Percentiles rank a stretch among this genome's conserved stretches.
Conservation (phyloP, 352 stramenopile genomes). For the Globisporangium cederbergense region DNA sequence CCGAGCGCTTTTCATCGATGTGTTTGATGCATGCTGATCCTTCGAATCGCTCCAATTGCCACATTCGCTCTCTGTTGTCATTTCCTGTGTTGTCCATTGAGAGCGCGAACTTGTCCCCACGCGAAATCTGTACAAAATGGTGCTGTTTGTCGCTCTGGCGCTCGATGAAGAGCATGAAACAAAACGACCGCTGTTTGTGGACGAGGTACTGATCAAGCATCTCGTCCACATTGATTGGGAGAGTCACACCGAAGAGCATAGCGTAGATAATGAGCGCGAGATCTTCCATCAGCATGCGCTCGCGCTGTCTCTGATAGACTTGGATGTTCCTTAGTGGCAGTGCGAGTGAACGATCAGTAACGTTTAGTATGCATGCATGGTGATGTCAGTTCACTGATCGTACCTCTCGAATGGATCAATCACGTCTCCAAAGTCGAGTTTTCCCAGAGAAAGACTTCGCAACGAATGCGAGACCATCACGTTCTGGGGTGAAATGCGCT, state of each 20-base stretch:
- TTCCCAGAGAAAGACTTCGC: neutral
- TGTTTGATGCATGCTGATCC: neutral
- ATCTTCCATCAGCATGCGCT: slow-evolving; percentile 1
- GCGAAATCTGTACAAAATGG: neutral
- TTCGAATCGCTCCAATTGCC: neutral
- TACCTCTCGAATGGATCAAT: slow-evolving; percentile 10
- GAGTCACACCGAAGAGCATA: slow-evolving; percentile 4
- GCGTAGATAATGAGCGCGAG: slow-evolving; percentile 6
- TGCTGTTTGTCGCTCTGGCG: neutral
- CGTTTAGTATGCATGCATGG: neutral
- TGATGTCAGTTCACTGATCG: no score
- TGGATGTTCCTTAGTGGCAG: neutral
- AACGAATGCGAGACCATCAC: slow-evolving; percentile 6
- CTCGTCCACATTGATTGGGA: slow-evolving; percentile 4
- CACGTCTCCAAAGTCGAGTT: slow-evolving; percentile 7
- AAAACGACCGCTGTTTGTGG: neutral
- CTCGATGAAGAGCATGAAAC: neutral
- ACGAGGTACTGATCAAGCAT: neutral
- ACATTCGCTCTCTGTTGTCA: neutral
- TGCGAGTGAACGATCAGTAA: neutral
- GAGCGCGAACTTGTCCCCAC: slow-evolving; percentile 1
- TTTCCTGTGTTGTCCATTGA: neutral
- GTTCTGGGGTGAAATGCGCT: slow-evolving; percentile 2
- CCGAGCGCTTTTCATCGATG: neutral
- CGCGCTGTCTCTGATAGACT: neutral